phyloP scores from a whole-genome alignment of 1,284 basidiomycete species.

The Rhodotorula sp. region DNA sequence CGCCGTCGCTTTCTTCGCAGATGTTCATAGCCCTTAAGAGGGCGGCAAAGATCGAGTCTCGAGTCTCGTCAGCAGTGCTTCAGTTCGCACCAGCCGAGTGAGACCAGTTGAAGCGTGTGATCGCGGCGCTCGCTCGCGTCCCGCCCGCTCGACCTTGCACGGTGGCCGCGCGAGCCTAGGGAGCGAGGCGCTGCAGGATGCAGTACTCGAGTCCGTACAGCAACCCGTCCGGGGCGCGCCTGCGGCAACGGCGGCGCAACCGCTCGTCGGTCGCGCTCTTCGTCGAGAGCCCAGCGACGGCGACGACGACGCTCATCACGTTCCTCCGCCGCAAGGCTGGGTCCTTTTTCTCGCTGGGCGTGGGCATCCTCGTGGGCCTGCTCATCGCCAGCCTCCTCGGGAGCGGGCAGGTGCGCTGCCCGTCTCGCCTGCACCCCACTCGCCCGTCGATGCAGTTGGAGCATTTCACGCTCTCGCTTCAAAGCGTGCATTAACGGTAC shows the following conservation, averaged over 20 bases:
- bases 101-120: background rate
- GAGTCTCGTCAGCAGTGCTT: no score
- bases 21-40: no score
- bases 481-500: no score
- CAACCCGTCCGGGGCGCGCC: slow-evolving; percentile 10
- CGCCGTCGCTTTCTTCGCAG: no score
- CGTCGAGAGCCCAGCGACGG: slow-evolving; percentile 24
- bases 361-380: slow-evolving; percentile 38
- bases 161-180: background rate
- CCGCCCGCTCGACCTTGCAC: background rate
- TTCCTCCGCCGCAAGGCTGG: slow-evolving; percentile 36
- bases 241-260: slow-evolving; percentile 27
- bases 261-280: slow-evolving; percentile 25
- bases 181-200: background rate
- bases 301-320: slow-evolving; percentile 17
- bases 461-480: background rate
- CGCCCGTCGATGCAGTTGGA: slow-evolving; percentile 1
- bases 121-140: background rate
- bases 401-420: slow-evolving; percentile 24
- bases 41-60: no score
- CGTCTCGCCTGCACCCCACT: background rate
- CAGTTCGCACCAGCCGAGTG: no score
- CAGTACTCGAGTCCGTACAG: slow-evolving; percentile 20
- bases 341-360: slow-evolving; percentile 25
- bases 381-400: slow-evolving; percentile 33